Evolutionary conservation across 768 basidiomycete genomes (phyloP), one percentile per base, ranked within the genome.

Genomic region (Guyanaporus albipodus): DNA sequence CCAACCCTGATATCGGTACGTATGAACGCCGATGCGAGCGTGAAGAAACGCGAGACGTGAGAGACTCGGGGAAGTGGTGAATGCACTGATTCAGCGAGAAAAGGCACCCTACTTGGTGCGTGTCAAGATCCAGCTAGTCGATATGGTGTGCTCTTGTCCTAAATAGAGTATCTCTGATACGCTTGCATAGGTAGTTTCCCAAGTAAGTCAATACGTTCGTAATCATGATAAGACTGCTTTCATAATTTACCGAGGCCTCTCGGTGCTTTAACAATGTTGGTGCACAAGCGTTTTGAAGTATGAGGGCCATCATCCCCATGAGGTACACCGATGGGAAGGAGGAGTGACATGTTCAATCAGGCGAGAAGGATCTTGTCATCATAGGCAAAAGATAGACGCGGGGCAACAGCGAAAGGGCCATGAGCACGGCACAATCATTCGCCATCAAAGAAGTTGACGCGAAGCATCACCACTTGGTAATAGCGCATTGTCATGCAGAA

Each of bases 231-330:
- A 75, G 42, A 71, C 75, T 0, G 79, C 74, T 3, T 83, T 82
- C 56, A 66, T 68, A 21, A 67, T 82, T 23, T 82, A 80, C 57
- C 78, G 76, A 62, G 78, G 74, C n/a, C n/a, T n/a, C n/a, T n/a
- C n/a, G n/a, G n/a, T n/a, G n/a, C n/a, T n/a, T n/a, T n/a, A n/a
- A n/a, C n/a, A n/a, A n/a, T n/a, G n/a, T n/a, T n/a, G n/a, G n/a
- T n/a, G n/a, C n/a, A n/a, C n/a, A n/a, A n/a, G n/a, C n/a, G n/a
- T n/a, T n/a, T n/a, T n/a, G n/a, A n/a, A n/a, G n/a, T n/a, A n/a
- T n/a, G 58, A 68, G 78, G 8, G 79, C 80, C 2, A 75, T 80
- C 44, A 73, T 80, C 42, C 73, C 73, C 1, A 56, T 56, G 54
- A 56, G 54, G 42, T 56, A 38, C 3, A 61, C 56, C 0, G 61